Conservation (phyloP, 768 basidiomycete genomes). For the Mycena rosella region DNA sequence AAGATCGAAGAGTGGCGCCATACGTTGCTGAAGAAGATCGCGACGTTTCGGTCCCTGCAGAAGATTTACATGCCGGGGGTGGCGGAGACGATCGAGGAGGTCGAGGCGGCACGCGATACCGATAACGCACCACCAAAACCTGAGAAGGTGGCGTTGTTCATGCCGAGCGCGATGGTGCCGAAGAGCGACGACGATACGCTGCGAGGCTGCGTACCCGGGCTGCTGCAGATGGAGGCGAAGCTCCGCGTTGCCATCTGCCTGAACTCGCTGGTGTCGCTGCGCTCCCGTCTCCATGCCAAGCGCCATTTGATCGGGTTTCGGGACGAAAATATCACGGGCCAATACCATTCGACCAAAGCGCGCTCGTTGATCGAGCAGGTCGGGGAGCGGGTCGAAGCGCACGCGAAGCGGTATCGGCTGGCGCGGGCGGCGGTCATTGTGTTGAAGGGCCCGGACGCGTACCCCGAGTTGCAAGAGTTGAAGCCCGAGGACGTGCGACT, state of each 20-base stretch:
- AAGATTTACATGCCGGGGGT: slow-evolving; percentile 25
- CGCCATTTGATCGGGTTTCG: slow-evolving; percentile 8
- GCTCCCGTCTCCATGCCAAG: slow-evolving; percentile 16
- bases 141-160: slow-evolving; percentile 13
- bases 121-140: neutral
- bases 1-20: slow-evolving; percentile 27
- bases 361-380: no score
- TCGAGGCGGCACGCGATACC: slow-evolving; percentile 4
- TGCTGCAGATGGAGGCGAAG: no score
- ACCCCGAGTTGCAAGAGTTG: neutral
- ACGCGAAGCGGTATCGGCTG: no score
- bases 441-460: no score
- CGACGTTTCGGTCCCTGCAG: slow-evolving; percentile 15
- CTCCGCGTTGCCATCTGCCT: no score
- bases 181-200: no score
- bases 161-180: neutral
- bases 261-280: no score
- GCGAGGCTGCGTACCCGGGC: no score
- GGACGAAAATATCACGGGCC: slow-evolving; percentile 13
- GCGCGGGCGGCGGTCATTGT: no score
- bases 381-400: no score
- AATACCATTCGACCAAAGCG: neutral
- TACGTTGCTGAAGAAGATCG: slow-evolving; percentile 9
- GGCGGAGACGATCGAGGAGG: neutral
- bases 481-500: no score